phyloP scores from a whole-genome alignment of 495 filamentous ascomycete species.

The Neurospora discreta region DNA sequence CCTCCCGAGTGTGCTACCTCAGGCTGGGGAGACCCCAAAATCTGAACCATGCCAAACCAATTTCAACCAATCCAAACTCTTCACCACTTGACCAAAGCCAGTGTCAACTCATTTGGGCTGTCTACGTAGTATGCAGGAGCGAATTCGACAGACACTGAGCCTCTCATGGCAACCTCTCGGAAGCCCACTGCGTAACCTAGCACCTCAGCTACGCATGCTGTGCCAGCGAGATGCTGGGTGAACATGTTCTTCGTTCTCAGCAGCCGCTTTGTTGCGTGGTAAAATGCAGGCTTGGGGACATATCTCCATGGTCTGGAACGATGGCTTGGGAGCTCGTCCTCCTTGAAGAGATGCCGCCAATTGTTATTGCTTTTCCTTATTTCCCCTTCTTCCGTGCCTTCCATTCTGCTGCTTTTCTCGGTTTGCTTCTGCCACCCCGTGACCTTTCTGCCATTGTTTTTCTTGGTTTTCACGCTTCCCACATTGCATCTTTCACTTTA shows the following conservation, averaged over 20 bases:
- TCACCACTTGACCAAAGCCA: not conserved
- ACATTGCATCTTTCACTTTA: not conserved
- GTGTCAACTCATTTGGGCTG: not conserved
- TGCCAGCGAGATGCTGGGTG: not conserved
- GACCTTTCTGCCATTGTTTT: not conserved
- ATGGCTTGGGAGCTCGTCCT: not conserved
- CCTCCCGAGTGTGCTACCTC: not conserved
- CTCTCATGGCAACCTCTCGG: not conserved
- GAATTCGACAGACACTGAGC: not conserved
- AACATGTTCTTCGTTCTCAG: not conserved
- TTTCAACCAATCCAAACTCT: not conserved
- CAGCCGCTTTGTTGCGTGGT: not conserved
- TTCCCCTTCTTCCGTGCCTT: not conserved
- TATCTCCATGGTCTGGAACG: not conserved
- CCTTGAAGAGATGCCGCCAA: not conserved
- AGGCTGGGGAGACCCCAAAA: not conserved
- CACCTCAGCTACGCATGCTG: not conserved
- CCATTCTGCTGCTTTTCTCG: not conserved
- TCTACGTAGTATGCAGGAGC: not conserved
- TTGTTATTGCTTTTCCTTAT: not conserved
- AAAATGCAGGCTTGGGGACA: not conserved
- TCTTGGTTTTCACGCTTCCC: not conserved
- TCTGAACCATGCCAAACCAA: not conserved
- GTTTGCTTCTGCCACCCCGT: not conserved
- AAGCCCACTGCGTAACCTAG: not conserved